Base-by-base conservation (phyloP, 2,329 filamentous ascomycete genomes). In the Pezicula rhizophila region DNA sequence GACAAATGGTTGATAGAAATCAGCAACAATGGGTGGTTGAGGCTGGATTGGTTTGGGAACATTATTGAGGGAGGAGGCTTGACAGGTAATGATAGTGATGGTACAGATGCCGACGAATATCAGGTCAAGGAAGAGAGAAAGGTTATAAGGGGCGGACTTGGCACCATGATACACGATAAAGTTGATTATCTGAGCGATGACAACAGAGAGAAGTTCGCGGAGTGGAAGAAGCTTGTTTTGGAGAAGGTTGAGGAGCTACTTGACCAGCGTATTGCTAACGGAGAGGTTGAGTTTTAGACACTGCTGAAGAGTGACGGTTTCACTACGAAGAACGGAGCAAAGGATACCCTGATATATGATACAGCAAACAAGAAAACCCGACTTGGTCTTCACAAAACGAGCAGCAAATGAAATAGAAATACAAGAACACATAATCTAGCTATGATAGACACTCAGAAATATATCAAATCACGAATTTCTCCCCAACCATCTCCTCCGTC, bases 151-250 rank as follows among this genome's bases (percentile, higher is more conserved):
- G 47, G 37, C 12, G 57, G 51, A 8, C 14, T 58, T 12, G 55
- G 57, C 8, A 86, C 82, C 2, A 90, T 90, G 86, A 80, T 91
- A 57, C 85, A 90, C 64, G 82, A 84, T 54, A 76, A 78, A 42
- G 83, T 87, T 59, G 85, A 90, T 59, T 88, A 83, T 59, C 65
- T 91, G 57, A 84, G 82, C 53, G 79, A 84, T 43, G 70, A 75
- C 52, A 80, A 79, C 56, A 74, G 75, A 57, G 71, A 70, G 37
- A 80, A 84, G 10, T 90, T 82, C 61, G 69, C 64, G 40, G 64
- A 63, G 15, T 93, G 87, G 88, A 84, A 84, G 64, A 71, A 73
- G 4, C 68, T 64, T 1, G 76, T 89, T 23, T 58, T 87, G 61
- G 68, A 66, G 50, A 74, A 74, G 55, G 79, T 88, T 50, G 66